Evolutionary conservation across 2,329 filamentous ascomycete species (phyloP), one percentile per base, ranked within the genome.

Genomic region (Ceratocystis smalleyi): DNA sequence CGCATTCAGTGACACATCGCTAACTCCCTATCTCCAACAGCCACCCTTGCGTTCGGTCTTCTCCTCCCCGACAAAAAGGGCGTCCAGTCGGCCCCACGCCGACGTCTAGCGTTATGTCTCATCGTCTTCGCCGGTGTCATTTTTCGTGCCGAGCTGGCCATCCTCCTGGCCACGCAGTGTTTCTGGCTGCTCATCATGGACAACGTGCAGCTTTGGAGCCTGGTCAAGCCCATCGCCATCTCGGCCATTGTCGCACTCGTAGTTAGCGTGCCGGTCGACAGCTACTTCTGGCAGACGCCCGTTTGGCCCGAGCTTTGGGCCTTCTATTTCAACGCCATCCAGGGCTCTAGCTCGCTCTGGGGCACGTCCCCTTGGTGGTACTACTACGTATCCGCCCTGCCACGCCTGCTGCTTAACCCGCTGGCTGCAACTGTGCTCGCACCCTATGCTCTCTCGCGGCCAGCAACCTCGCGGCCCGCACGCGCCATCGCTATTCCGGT

Each of bases 261-360:
- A 12, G 75, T 86, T 43, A 91, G 91, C 0, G 78, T 96, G 15
- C 80, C 84, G 1, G 74, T 96, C 43, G 94, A 99, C 78, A 92
- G 89, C 1, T 92, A 91, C 76, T 95, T 97, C 76, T 99, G 92
- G 94, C 90, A 92, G 71, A 83, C 81, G 67, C 81, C 81, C 1
- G 75, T 95, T 35, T 99, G 94, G 94, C 91, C 94, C 0, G 94
- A 99, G 74, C 83, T 95, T 67, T 83, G 82, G 69, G 91, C 84
- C 1, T 97, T 99, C 76, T 85, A 88, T 73, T 97, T 88, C 79
- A 99, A 99, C 73, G 91, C 90, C 64, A 75, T 97, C 61, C 81
- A 87, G 63, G 90, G 91, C 24, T 86, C 89, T 66, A 88, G 91
- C 0, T 86, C 88, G 2, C 83, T 87, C 68, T 99, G 94, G 94